Conservation (phyloP, 176 grass and related monocot species). For the Neostapfia colusana region DNA sequence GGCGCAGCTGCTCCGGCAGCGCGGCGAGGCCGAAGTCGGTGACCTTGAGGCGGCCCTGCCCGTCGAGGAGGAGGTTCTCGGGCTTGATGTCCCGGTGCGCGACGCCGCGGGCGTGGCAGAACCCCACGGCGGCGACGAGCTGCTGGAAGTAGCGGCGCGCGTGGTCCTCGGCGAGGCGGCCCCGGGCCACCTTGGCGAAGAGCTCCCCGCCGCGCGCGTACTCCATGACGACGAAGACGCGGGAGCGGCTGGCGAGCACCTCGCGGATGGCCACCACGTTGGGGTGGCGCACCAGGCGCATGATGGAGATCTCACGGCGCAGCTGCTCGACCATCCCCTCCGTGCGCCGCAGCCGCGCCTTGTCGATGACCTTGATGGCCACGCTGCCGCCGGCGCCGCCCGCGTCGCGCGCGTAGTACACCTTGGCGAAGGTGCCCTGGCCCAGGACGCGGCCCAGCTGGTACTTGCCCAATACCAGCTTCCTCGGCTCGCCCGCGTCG, state of each 20-base stretch:
- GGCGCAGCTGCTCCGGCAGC: slow-evolving; percentile 80
- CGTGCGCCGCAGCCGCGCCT: slow-evolving; percentile 59
- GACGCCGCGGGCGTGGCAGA: slow-evolving; percentile 89
- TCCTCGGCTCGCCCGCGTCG: slow-evolving; percentile 25
- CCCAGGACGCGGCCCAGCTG: slow-evolving; percentile 88
- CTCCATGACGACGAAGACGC: slow-evolving; percentile 94
- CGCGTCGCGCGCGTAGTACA: slow-evolving; percentile 74
- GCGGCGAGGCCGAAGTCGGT: slow-evolving; percentile 94
- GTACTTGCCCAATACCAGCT: slow-evolving; percentile 69
- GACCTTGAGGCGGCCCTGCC: slow-evolving; percentile 61
- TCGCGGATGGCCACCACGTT: slow-evolving; percentile 76
- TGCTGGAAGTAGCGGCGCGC: slow-evolving; percentile 84
- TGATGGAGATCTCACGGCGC: slow-evolving; percentile 86
- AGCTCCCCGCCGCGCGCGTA: slow-evolving; percentile 78
- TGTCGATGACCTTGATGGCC: slow-evolving; percentile 94
- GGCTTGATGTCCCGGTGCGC: slow-evolving; percentile 97
- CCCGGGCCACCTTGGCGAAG: slow-evolving; percentile 60
- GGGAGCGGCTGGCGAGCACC: slow-evolving; percentile 80
- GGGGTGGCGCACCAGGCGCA: slow-evolving; percentile 83
- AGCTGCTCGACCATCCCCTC: slow-evolving; percentile 89
- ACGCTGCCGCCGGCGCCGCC: slow-evolving; percentile 42
- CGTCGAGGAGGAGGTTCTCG: slow-evolving; percentile 92
- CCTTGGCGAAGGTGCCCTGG: slow-evolving; percentile 91
- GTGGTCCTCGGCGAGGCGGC: slow-evolving; percentile 61
- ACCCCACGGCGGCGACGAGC: slow-evolving; percentile 78